Conservation (phyloP, 768 basidiomycete species). For the Kockovaella imperatae region DNA sequence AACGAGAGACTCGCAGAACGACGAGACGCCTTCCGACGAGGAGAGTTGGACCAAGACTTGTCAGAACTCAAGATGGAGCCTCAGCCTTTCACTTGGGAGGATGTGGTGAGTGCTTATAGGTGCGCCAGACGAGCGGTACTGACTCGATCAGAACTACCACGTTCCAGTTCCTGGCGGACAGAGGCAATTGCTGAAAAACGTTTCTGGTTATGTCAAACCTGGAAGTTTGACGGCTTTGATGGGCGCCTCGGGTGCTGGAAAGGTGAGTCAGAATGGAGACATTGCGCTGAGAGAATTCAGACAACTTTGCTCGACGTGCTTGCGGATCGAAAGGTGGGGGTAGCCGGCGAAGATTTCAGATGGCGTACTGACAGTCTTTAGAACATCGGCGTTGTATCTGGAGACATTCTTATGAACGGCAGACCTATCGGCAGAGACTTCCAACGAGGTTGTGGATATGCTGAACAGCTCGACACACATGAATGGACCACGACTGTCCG, state of each 20-base stretch:
- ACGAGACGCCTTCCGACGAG: conserved; percentile 49
- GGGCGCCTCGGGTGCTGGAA: conserved; percentile 50
- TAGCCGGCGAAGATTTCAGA: too few species aligned
- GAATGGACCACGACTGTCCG: conserved; percentile 66
- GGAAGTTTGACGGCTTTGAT: conserved; percentile 48
- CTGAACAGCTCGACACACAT: conserved; percentile 69
- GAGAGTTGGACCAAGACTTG: conserved; percentile 48
- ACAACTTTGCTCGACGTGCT: conserved; percentile 57
- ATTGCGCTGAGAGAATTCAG: too few species aligned
- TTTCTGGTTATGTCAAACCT: conserved; percentile 48
- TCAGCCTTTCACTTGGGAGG: conserved; percentile 70
- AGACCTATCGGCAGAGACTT: conserved; percentile 51
- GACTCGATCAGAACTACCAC: conserved; percentile 54
- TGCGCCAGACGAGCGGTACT: too few species aligned
- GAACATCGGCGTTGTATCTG: conserved; percentile 62
- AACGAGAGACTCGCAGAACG: conserved; percentile 48
- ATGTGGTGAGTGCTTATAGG: too few species aligned
- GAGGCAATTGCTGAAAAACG: conserved; percentile 41
- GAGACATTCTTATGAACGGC: conserved; percentile 63
- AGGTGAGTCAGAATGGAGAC: too few species aligned
- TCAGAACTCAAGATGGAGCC: conserved; percentile 43
- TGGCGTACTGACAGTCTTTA: too few species aligned
- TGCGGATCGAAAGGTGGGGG: conserved; percentile 53
- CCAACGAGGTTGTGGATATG: conserved; percentile 68
- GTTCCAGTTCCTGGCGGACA: conserved; percentile 45